phyloP scores from a whole-genome alignment of 768 basidiomycete genomes.

The Udeniomyces megalosporus region DNA sequence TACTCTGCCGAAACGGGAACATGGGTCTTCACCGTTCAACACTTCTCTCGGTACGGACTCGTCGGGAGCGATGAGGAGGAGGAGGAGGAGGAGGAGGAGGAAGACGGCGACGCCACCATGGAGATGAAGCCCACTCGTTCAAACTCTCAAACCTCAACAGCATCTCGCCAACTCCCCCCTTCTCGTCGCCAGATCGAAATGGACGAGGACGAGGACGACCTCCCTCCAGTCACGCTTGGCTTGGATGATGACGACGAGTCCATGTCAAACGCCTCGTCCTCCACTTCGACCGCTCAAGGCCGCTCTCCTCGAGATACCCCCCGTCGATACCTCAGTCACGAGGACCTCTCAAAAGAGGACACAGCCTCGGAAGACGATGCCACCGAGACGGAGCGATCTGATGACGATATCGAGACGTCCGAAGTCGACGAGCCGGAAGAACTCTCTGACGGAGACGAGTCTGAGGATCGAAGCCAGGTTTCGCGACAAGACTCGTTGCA shows the following conservation, averaged over 20 bases:
- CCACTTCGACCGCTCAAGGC: too few species aligned
- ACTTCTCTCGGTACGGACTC: slow-evolving; percentile 43
- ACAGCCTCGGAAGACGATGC: slow-evolving; percentile 10
- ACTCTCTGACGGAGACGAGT: slow-evolving; percentile 12
- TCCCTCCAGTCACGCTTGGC: background rate
- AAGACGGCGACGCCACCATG: background rate
- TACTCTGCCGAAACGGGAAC: slow-evolving; percentile 67
- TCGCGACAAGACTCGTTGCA: background rate
- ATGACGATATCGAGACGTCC: slow-evolving; percentile 17
- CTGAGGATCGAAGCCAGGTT: background rate
- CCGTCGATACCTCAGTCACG: background rate
- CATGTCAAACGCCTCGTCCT: background rate
- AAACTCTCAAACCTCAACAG: background rate
- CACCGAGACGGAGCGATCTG: slow-evolving; percentile 6
- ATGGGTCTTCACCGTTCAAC: slow-evolving; percentile 88
- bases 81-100: slow-evolving; percentile 2
- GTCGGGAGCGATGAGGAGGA: slow-evolving; percentile 22
- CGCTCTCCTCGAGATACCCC: too few species aligned
- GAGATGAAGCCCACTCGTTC: background rate
- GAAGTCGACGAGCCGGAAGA: slow-evolving; percentile 17
- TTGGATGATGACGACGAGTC: slow-evolving; percentile 6
- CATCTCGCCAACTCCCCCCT: background rate
- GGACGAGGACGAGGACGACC: slow-evolving; percentile 1
- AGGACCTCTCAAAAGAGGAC: slow-evolving; percentile 4
- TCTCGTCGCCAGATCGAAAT: background rate